Base-by-base conservation (phyloP, 495 filamentous ascomycete species). In the Penicillium angulare region DNA sequence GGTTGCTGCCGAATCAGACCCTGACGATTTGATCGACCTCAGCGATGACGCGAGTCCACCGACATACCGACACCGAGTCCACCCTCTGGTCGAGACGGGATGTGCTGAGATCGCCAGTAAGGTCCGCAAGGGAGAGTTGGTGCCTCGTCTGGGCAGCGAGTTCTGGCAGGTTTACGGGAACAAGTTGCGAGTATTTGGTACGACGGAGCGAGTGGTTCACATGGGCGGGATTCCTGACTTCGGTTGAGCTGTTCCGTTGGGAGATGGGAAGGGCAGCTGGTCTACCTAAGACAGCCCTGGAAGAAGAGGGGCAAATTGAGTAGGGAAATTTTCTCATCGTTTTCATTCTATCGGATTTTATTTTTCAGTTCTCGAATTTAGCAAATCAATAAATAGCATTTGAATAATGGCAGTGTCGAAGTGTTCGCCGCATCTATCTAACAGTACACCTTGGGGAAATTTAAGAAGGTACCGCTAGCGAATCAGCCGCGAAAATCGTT, bases 391-490 rank as follows among this genome's bases (percentile, higher is more conserved):
- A 40, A 40, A 29, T 33, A 35, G 21, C 13, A 16, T 13, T 46
- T 13, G 13, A 38, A 1, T 24, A 12, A 26, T 43, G 8, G 27
- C 41, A 43, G 41, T 53, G 52, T 33, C 26, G 60, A 52, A 22
- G 73, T 86, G 79, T 85, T 58, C 36, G 79, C 81, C 78, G 74
- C 69, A 71, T 74, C 82, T 85, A 86, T 86, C 83, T 86, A 86
- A 84, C 83, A 66, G 80, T 81, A 83, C 75, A 65, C 82, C 79
- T 81, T 83, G 69, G 58, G 39, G 51, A 59, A n/a, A n/a, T n/a
- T 48, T 34, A 64, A 66, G 79, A 82, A 84, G 81, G 80, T 81
- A 84, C 81, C 74, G 83, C 80, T 86, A 86, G 83, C 83, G 83
- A 86, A 86, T 83, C 81, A 77, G 75, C 77, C 78, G 76, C 78